Evolutionary conservation across 345 rosid species (phyloP).

Genomic region (Populus simonii): DNA sequence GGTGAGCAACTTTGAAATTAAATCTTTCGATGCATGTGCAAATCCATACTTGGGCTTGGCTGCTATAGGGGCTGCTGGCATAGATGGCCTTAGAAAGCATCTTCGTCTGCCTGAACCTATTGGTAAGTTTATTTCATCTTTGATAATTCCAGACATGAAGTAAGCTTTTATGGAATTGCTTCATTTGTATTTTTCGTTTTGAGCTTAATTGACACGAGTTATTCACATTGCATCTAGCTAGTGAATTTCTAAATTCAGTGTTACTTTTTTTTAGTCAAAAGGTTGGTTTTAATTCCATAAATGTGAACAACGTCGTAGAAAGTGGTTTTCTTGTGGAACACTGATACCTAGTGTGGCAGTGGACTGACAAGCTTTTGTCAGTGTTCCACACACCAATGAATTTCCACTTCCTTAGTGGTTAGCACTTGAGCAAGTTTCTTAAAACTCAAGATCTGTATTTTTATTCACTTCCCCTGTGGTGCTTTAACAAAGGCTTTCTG

Average conservation of each 20-base stretch:
- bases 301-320: not conserved
- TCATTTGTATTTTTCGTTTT: not conserved
- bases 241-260: not conserved
- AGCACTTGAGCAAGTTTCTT: not conserved
- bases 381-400: not conserved
- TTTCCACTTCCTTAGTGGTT: not conserved
- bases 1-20: slow-evolving; percentile 92
- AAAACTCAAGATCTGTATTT: not conserved
- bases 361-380: not conserved
- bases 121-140: slow-evolving; percentile 39
- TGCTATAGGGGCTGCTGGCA: slow-evolving; percentile 74
- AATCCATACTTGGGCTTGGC: slow-evolving; percentile 85
- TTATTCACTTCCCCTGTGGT: no score
- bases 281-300: no score
- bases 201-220: not conserved
- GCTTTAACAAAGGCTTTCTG: no score
- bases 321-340: not conserved
- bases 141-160: not conserved
- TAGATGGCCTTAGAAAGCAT: slow-evolving; percentile 77
- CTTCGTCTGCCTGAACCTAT: slow-evolving; percentile 71
- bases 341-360: not conserved
- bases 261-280: no score
- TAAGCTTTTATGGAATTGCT: not conserved
- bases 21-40: slow-evolving; percentile 84
- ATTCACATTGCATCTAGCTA: not conserved